These are phyloP conservation scores for Ammopiptanthus mongolicus DNA, from an alignment of 306 rosid species.

Conservation along the genomic window DNA sequence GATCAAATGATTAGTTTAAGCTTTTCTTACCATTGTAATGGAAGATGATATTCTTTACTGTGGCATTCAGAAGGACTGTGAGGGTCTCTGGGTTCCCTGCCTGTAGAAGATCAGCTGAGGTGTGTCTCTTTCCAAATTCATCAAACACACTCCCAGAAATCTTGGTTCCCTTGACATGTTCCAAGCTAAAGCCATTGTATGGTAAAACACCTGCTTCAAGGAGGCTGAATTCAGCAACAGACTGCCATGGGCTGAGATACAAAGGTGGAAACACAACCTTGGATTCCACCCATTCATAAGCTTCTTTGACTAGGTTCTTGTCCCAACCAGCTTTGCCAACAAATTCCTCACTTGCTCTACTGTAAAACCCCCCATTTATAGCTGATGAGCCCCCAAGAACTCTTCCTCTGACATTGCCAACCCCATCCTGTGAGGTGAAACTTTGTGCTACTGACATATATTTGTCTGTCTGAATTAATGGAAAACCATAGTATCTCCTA, in stretches of 20 bases:
- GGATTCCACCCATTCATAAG: slow-evolving; percentile 75
- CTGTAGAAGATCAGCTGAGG: slow-evolving; percentile 59
- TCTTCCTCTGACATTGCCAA: slow-evolving; percentile 62
- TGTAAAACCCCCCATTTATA: slow-evolving; percentile 67
- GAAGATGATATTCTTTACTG: slow-evolving; percentile 61
- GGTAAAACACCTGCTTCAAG: slow-evolving; percentile 74
- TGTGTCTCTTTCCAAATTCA: slow-evolving; percentile 52
- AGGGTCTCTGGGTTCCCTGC: slow-evolving; percentile 51
- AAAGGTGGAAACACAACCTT: slow-evolving; percentile 51
- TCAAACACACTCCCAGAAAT: slow-evolving; percentile 66
- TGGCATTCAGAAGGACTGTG: slow-evolving; percentile 62
- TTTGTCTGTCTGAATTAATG: slow-evolving; percentile 40
- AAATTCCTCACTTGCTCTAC: slow-evolving; percentile 70
- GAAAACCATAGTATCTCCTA: slow-evolving; percentile 49
- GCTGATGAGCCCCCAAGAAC: slow-evolving; percentile 82
- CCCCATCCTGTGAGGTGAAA: slow-evolving; percentile 57
- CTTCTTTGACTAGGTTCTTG: slow-evolving; percentile 41
- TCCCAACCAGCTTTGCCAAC: slow-evolving; percentile 54
- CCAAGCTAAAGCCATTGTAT: slow-evolving; percentile 63
- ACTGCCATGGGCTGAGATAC: slow-evolving; percentile 54
- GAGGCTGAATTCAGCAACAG: slow-evolving; percentile 63
- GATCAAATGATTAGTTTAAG: too few relatives aligned
- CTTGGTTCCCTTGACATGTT: slow-evolving; percentile 70
- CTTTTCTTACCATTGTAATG: slow-evolving; percentile 39
- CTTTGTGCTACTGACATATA: slow-evolving; percentile 65